phyloP scores from a whole-genome alignment of 495 filamentous ascomycete genomes.

The Hypoxylon trugodes region DNA sequence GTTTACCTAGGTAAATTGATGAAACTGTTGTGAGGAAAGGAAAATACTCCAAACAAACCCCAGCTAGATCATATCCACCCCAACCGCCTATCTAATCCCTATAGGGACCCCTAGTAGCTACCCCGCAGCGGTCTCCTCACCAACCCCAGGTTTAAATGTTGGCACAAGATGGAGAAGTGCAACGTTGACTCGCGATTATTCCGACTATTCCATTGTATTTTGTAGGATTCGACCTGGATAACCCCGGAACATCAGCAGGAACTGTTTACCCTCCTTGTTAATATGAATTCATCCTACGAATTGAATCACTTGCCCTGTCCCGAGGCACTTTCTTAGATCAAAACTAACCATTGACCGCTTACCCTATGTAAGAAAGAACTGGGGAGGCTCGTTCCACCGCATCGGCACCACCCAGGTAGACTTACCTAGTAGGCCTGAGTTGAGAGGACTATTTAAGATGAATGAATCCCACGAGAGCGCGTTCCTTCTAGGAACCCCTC shows the following conservation, averaged over 20 bases:
- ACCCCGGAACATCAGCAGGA: constrained; percentile 2
- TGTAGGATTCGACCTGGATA: constrained; percentile 18
- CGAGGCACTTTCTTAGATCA: not conserved
- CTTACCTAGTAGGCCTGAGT: not conserved
- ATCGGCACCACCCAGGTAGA: constrained; percentile 13
- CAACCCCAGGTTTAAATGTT: constrained; percentile 23
- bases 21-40: too few species aligned
- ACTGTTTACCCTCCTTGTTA: constrained; percentile 2
- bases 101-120: constrained; percentile 15
- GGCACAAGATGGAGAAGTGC: constrained; percentile 25
- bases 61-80: not conserved
- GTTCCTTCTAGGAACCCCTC: not conserved
- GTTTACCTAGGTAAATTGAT: too few species aligned
- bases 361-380: constrained; percentile 14
- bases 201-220: constrained; percentile 13
- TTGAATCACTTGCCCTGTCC: constrained; percentile 9
- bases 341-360: constrained; percentile 27
- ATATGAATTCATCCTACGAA: constrained; percentile 18
- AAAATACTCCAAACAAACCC: too few species aligned
- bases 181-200: constrained; percentile 22
- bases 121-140: constrained; percentile 34
- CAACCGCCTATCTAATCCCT: constrained; percentile 4
- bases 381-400: constrained; percentile 21
- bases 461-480: not conserved
- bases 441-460: constrained; percentile 28